Conservation (phyloP, 2,329 filamentous ascomycete genomes). For the Phyllosticta paracitricarpa region DNA sequence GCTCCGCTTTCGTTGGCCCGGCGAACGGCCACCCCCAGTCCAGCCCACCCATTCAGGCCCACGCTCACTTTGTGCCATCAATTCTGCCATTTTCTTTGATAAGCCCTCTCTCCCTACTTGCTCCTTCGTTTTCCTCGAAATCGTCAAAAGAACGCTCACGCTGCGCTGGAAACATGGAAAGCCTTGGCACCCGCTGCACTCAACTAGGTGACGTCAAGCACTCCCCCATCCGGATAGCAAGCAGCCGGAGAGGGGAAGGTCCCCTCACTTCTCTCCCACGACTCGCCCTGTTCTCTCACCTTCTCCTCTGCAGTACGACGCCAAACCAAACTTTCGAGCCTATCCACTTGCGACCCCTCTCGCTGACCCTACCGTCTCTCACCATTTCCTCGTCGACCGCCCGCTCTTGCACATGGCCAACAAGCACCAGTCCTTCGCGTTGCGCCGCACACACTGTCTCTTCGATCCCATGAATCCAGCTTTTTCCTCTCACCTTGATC, state of each 20-base stretch:
- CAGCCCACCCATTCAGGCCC: not conserved
- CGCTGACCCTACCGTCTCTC: slow-evolving; percentile 22
- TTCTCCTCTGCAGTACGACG: slow-evolving; percentile 20
- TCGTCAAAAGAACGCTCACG: not conserved
- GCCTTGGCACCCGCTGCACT: not conserved
- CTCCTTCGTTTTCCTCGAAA: not conserved
- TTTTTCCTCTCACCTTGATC: slow-evolving; percentile 48
- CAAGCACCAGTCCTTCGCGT: slow-evolving; percentile 22
- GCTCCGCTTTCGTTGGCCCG: not conserved
- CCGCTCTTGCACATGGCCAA: slow-evolving; percentile 19
- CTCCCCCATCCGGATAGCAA: not conserved
- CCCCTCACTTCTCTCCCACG: not conserved
- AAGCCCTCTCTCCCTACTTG: not conserved
- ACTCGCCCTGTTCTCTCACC: not conserved
- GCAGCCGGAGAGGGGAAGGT: not conserved
- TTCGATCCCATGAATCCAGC: slow-evolving; percentile 45
- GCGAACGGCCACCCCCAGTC: not conserved
- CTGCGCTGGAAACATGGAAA: not conserved
- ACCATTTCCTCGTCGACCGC: slow-evolving; percentile 15
- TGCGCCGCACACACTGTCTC: slow-evolving; percentile 44
- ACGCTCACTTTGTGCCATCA: no score
- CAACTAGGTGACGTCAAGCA: not conserved
- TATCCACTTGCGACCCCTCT: slow-evolving; percentile 31
- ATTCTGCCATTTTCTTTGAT: not conserved
- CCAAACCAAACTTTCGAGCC: slow-evolving; percentile 32